phyloP scores from a whole-genome alignment of 2,329 filamentous ascomycete species.

The Fonsecaea erecta region DNA sequence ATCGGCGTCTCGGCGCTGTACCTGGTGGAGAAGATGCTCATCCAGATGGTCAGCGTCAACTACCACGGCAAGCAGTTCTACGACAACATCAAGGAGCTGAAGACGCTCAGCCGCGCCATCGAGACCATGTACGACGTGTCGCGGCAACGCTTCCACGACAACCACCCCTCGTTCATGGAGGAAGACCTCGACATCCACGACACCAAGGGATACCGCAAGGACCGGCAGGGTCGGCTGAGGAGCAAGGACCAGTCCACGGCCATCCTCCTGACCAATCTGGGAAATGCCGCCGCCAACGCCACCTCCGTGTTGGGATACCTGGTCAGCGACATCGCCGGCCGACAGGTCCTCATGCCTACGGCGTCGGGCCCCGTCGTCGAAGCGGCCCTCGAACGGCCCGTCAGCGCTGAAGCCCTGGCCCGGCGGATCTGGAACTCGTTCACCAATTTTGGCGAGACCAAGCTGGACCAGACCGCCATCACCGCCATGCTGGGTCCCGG shows the following conservation, averaged over 20 bases:
- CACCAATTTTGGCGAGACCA: conserved; percentile 33
- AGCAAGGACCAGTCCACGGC: conserved; percentile 19
- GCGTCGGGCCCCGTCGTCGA: conserved; percentile 40
- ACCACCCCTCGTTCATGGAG: conserved; percentile 19
- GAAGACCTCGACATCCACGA: conserved; percentile 31
- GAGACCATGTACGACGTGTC: conserved; percentile 32
- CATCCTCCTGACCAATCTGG: conserved; percentile 26
- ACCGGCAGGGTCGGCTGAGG: conserved; percentile 16
- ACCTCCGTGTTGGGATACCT: conserved; percentile 24
- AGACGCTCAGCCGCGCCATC: conserved; percentile 25
- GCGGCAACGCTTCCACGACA: conserved; percentile 20
- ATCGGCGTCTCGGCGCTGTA: conserved; percentile 46
- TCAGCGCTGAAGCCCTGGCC: conserved; percentile 42
- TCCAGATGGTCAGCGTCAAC: conserved; percentile 30
- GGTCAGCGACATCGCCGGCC: conserved; percentile 27
- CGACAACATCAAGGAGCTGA: conserved; percentile 31
- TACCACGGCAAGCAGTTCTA: conserved; percentile 32
- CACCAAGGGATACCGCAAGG: conserved; percentile 24
- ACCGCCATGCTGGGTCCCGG: conserved; percentile 39
- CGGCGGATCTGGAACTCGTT: conserved; percentile 44
- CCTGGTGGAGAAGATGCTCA: conserved; percentile 28
- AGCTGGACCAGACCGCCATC: conserved; percentile 39
- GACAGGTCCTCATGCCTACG: conserved; percentile 29
- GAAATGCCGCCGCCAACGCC: conserved; percentile 22
- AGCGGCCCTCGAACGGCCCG: conserved; percentile 39